Conservation (phyloP, 2,329 filamentous ascomycete genomes). For the Paracorniculantispora psalliotae region DNA sequence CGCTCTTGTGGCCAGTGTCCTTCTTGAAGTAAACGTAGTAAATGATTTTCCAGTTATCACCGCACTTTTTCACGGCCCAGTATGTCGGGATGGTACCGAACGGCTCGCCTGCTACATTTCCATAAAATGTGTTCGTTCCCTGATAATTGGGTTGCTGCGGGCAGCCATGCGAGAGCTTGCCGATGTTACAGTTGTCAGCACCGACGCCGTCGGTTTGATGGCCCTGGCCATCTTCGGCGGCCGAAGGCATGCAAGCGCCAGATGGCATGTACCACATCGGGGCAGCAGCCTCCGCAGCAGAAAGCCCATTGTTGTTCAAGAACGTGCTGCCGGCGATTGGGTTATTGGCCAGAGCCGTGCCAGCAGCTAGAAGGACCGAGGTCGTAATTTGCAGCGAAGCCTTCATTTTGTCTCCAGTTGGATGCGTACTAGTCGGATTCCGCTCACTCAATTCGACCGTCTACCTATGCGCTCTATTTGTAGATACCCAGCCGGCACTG, state of each 20-base stretch:
- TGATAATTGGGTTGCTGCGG: conserved; percentile 15
- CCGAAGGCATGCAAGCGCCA: conserved; percentile 16
- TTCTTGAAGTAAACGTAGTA: conserved; percentile 24
- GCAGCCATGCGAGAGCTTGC: conserved; percentile 13
- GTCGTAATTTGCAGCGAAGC: neutral
- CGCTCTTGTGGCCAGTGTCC: conserved; percentile 22
- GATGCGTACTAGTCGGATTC: too few relatives aligned
- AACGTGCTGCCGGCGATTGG: conserved; percentile 13
- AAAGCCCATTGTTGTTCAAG: conserved; percentile 14
- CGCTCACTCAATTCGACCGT: too few relatives aligned
- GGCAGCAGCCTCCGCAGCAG: conserved; percentile 15
- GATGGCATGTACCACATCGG: conserved; percentile 17
- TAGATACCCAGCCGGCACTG: too few relatives aligned
- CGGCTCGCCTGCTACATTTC: conserved; percentile 16
- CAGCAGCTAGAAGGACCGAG: neutral
- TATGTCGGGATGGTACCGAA: conserved; percentile 18
- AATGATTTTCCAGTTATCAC: conserved; percentile 19
- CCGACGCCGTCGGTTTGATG: conserved; percentile 18
- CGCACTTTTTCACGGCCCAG: conserved; percentile 16
- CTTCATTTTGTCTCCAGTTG: neutral
- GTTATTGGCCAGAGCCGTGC: conserved; percentile 12
- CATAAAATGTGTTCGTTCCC: conserved; percentile 15
- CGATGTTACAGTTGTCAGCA: conserved; percentile 17
- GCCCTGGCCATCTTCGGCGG: conserved; percentile 17
- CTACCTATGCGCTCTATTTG: too few relatives aligned